Base-by-base conservation (phyloP, 1,284 basidiomycete genomes). In the Stygiomarasmius scandens region DNA sequence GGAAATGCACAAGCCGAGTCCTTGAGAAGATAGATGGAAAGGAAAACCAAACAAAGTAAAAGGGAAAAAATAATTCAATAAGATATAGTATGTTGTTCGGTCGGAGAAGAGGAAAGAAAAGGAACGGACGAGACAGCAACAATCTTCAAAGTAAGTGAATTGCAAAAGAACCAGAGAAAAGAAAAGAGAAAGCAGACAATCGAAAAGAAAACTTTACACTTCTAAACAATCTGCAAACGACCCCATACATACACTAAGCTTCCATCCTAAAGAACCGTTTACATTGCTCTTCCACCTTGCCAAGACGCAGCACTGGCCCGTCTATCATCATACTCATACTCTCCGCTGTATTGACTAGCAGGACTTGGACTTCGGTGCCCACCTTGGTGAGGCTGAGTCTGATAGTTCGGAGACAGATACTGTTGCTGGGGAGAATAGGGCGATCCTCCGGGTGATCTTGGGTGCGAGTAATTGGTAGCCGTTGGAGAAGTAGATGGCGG, bases 241-340 rank as follows among this genome's bases (percentile, higher is more conserved):
- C 38, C 16, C 38, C 38, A 41, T 41, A 41, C 38, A 41, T 41
- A 41, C 38, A 41, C n/a, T 29, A 20, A 49, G 20, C 2, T 16
- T 10, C 23, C 25, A 46, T 49, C 19, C 24, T 32, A 56, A 27
- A 47, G 16, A 34, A 12, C 20, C 44, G 6, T 58, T 54, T 63
- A 80, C 64, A 81, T 25, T 45, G 79, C 81, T 48, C 60, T 68
- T 24, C 74, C 76, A 0, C 75, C 79, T 45, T 69, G 61, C 81
- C 80, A 82, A 38, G 77, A 73, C 2, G 69, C 63, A 41, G 62
- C 61, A 54, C 74, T 77, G 38, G 63, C 61, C 36, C 71, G 72
- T 59, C 72, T 61, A 27, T 65, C 62, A 25, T 65, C 59, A n/a
- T 61, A 61, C 25, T 52, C 59, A 49, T 57, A 57, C 22, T 56